Percentiles rank a stretch among this genome's conserved stretches.
Conservation (phyloP, 148 eudicot genomes). For the Rhododendron mucronatum region DNA sequence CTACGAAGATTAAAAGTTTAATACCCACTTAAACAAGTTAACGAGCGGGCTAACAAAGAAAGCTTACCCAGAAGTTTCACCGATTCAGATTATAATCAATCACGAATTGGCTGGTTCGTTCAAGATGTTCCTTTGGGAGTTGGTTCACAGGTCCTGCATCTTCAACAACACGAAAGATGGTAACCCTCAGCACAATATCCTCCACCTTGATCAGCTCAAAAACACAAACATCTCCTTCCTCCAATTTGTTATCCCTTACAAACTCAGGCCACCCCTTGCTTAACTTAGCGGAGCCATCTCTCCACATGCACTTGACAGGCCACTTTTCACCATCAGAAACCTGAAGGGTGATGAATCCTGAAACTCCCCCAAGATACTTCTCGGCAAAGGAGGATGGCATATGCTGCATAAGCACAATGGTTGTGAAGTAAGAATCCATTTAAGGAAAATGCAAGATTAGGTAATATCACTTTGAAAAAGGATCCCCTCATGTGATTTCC, state of each 20-base stretch:
- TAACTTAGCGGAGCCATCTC: slow-evolving; percentile 14
- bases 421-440: neutral
- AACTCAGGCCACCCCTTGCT: slow-evolving; percentile 40
- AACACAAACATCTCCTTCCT: slow-evolving; percentile 44
- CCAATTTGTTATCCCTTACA: slow-evolving; percentile 26
- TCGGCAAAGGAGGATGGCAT: slow-evolving; percentile 29
- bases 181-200: slow-evolving; percentile 19
- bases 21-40: slow-evolving; percentile 11
- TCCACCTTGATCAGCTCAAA: slow-evolving; percentile 29
- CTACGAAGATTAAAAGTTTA: neutral
- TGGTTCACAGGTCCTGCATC: slow-evolving; percentile 14
- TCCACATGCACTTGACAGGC: slow-evolving; percentile 21
- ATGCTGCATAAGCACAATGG: slow-evolving; percentile 15
- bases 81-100: slow-evolving; percentile 9
- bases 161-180: slow-evolving; percentile 18
- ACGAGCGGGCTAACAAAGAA: neutral
- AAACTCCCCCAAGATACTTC: slow-evolving; percentile 15
- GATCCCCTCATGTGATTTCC: neutral
- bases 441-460: neutral
- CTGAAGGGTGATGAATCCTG: slow-evolving; percentile 21
- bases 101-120: neutral
- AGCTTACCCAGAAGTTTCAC: slow-evolving; percentile 12
- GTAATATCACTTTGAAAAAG: neutral
- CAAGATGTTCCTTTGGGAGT: slow-evolving; percentile 3
- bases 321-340: slow-evolving; percentile 27